These are phyloP conservation scores for Fusarium decemcellulare DNA, from an alignment of 2,329 filamentous ascomycete genomes.

Conservation along the genomic window DNA sequence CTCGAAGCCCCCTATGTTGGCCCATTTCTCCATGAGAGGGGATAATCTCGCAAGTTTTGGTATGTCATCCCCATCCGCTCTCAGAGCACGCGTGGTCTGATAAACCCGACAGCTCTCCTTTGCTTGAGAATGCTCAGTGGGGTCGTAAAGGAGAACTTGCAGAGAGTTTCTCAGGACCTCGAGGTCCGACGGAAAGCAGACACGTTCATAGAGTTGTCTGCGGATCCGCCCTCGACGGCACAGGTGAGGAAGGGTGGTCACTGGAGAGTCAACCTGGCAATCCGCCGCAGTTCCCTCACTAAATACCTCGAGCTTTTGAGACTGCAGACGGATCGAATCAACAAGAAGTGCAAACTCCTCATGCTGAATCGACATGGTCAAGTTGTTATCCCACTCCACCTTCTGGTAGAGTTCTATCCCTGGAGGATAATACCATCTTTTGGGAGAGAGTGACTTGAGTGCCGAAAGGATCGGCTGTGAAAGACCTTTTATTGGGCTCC, in stretches of 20 bases:
- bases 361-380: constrained; percentile 55
- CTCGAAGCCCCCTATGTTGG: constrained; percentile 5
- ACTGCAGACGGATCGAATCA: constrained; percentile 48
- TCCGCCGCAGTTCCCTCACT: neutral
- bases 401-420: constrained; percentile 52
- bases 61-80: neutral
- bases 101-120: constrained; percentile 6
- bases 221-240: constrained; percentile 20
- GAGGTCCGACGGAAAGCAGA: constrained; percentile 16
- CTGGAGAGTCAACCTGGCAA: neutral
- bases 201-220: constrained; percentile 35
- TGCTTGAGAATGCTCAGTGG: neutral
- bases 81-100: constrained; percentile 11
- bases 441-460: constrained; percentile 46
- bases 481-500: constrained; percentile 51
- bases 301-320: constrained; percentile 47
- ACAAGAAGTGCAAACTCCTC: constrained; percentile 53
- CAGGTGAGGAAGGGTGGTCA: neutral
- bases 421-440: constrained; percentile 55
- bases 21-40: constrained; percentile 13
- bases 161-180: neutral
- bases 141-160: neutral
- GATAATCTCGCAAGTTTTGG: neutral
- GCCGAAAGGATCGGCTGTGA: constrained; percentile 5
- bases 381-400: constrained; percentile 48